phyloP scores from a whole-genome alignment of 106 monocot genomes.

The Allium cepa region DNA sequence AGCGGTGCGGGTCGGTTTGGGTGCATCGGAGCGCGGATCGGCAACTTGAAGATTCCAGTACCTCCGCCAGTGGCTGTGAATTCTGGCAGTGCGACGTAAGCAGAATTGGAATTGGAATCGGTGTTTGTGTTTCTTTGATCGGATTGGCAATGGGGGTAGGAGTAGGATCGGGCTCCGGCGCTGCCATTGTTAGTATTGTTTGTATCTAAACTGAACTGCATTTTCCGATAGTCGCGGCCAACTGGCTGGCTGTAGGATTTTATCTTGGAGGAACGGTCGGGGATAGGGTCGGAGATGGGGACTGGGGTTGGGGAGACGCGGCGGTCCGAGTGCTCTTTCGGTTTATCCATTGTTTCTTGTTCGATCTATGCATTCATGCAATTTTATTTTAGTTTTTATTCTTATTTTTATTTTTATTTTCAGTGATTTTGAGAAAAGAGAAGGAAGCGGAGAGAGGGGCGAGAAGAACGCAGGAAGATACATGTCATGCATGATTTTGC shows the following conservation, averaged over 20 bases:
- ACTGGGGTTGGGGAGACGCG: neutral
- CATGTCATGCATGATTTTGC: neutral
- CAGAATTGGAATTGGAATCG: constrained; percentile 1
- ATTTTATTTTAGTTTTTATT: neutral
- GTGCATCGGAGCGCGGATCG: constrained; percentile 27
- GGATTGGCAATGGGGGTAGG: constrained; percentile 9
- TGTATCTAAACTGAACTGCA: neutral
- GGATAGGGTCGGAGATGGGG: constrained; percentile 8
- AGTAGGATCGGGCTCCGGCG: neutral
- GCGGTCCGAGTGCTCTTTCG: neutral
- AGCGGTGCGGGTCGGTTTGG: constrained; percentile 28
- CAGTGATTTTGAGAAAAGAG: neutral
- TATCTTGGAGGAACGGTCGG: constrained; percentile 5
- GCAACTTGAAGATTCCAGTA: constrained; percentile 27
- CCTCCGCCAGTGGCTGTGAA: constrained; percentile 29
- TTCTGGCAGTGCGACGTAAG: constrained; percentile 20
- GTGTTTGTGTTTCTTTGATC: neutral
- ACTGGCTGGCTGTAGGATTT: constrained; percentile 21
- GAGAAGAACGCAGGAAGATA: constrained; percentile 1
- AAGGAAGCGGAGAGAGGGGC: neutral
- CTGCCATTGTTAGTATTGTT: neutral
- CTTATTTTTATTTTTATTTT: neutral
- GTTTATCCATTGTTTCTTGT: neutral
- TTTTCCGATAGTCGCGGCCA: neutral
- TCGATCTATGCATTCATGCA: neutral